Evolutionary conservation across 2,329 filamentous ascomycete species (phyloP).

Genomic region (Cordyceps militaris): DNA sequence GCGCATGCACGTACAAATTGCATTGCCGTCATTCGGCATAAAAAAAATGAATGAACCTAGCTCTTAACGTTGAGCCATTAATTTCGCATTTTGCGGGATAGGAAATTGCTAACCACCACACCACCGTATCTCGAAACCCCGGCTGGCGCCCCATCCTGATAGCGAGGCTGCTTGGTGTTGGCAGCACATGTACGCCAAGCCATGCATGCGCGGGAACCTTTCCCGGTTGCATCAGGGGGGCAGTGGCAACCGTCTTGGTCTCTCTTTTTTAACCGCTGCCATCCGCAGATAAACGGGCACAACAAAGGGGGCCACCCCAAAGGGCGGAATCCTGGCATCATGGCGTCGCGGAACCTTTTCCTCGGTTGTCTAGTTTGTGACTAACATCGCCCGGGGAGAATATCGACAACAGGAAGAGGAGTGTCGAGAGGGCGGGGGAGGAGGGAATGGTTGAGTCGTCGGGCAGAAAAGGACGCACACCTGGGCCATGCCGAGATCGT

Average conservation of each 20-base stretch:
- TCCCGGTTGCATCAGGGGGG: background rate
- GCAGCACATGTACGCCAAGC: background rate
- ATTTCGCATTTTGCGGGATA: background rate
- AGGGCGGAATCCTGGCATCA: background rate
- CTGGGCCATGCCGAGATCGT: background rate
- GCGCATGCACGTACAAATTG: background rate
- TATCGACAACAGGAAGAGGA: background rate
- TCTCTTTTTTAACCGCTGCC: background rate
- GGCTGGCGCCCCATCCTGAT: background rate
- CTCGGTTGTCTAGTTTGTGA: background rate
- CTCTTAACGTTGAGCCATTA: background rate
- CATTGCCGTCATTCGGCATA: background rate
- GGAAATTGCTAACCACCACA: background rate
- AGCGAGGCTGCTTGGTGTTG: background rate
- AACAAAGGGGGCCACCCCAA: background rate
- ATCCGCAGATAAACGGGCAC: slow-evolving; percentile 9
- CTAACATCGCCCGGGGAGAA: background rate
- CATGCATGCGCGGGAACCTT: background rate
- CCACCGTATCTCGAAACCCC: background rate
- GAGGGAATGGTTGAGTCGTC: background rate
- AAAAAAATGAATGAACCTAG: background rate
- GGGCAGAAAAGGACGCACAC: background rate
- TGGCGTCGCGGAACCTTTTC: background rate
- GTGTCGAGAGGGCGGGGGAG: too few species aligned
- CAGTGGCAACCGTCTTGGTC: background rate